Evolutionary conservation across 2,329 filamentous ascomycete genomes (phyloP), one percentile per base, ranked within the genome.

Genomic region (Colletotrichum lindemuthianum): DNA sequence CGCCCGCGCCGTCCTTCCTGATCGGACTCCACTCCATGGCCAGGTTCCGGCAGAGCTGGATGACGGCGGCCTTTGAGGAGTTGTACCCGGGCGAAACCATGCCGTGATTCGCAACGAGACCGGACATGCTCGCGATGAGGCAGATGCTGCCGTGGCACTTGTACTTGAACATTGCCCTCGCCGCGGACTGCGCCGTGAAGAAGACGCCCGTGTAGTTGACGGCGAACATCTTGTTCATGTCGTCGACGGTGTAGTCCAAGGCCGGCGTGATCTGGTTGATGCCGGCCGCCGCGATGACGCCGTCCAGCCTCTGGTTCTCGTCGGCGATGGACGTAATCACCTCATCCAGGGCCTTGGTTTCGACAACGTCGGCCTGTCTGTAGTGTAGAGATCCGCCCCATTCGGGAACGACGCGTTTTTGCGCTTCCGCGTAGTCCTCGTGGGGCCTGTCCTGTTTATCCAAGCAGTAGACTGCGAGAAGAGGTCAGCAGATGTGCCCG

Each of bases 131-230:
- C 1, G 83, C 84, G 59, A 88, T 83, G 64, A 88, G 75, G 15
- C 84, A 82, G 64, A 88, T 87, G 71, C 82, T 86, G 2, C 85
- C 86, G 2, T 77, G 78, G 36, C 75, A 81, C 60, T 84, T 81
- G 68, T 81, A 81, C 68, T 77, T 79, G 40, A 84, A 76, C 79
- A 88, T 84, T 66, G 91, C 87, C 52, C 87, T 84, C 48, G 91
- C 91, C 9, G 88, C 87, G 24, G 89, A 87, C 73, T 89, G 88
- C 34, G 90, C 90, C 69, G 90, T 92, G 81, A 90, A 82, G 77
- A 88, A 87, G 32, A 86, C 87, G 33, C 90, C 90, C 32, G 84
- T 90, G 73, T 91, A 81, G 77, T 93, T 91, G 68, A 91, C 86
- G 70, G 88, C 81, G 71, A 93, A 81, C 74, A 93, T 88, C 76